Base-by-base conservation (phyloP, 441 rosid genomes). In the Populus trichocarpa region DNA sequence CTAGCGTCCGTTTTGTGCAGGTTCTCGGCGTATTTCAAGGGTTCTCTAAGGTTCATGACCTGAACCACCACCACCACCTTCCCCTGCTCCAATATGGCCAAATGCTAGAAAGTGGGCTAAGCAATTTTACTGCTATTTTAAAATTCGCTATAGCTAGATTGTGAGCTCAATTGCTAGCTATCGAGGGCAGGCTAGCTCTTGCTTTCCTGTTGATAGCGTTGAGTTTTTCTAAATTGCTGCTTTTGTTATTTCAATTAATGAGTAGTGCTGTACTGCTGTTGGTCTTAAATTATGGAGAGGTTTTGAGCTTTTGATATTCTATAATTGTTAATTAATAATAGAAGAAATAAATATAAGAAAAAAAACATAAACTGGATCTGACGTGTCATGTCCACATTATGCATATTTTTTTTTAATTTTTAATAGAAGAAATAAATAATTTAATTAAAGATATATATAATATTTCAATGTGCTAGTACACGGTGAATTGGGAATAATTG, bases 1-100 rank as follows among this genome's bases (percentile, higher is more conserved):
- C 79, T 46, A 22, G 53, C 83, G 81, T 79, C 78, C 79, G 78
- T 74, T 63, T 75, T 73, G 10, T 6, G 78, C 78, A 38, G 61
- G 70, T 75, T 74, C 74, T 80, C 87, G 80, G 81, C 87, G 80
- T 80, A 77, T 77, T 82, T 82, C n/a, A 40, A 53, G 87, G 87
- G 85, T 72, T 67, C 80, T 36, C 73, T 73, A 28, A 18, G 57
- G 28, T 63, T 61, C 69, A 22, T 32, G 12, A 8, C 14, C 25
- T 28, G 12, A 23, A 6, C 38, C 30, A 32, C 46, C 66, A 26
- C 38, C 40, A 3, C 75, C 25, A 32, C 33, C 33, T 32, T 13
- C 11, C 36, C 20, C 16, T 10, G 18, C 14, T 20, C 12, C 8
- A 11, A 11, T 59, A 11, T 50, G 38, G 5, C 64, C 61, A 40